Evolutionary conservation across 768 basidiomycete genomes (phyloP), one percentile per base, ranked within the genome.

Genomic region (Xerocomus brunneocitrinus): DNA sequence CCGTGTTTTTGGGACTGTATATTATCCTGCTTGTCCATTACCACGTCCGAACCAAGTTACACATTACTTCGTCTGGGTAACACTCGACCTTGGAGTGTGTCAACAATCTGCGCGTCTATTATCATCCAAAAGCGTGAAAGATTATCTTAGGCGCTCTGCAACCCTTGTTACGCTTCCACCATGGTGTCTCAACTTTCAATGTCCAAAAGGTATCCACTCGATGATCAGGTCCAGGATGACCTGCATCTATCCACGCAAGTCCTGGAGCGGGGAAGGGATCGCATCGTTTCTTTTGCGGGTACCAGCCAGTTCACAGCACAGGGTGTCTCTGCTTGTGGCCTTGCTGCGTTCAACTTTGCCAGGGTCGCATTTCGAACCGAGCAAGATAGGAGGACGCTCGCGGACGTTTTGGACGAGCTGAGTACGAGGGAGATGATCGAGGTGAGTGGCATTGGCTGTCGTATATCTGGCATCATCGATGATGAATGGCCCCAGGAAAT

Each of bases 341-440:
- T 88, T 25, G 85, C 85, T 24, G 79, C 81, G 2, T 66, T 87
- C 61, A 86, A 87, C 62, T 85, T 82, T 55, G 81, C 79, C 10
- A 73, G 83, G 49, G 58, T 81, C 7, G 70, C 76, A 8, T 74
- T 83, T 32, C 63, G 60, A n/a, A 57, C 65, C 27, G 62, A 65
- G 8, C 45, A 58, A 8, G 32, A 43, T 22, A 52, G 8, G 10
- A 41, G 27, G 36, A 52, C 35, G 9, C 48, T 57, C 8, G 0
- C 46, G 4, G 62, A 67, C 3, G 30, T 63, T 8, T 30, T 67
- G 64, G 38, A 60, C 47, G 58, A 53, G 35, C 50, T 68, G 41
- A 47, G 62, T 9, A 67, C 56, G n/a, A 58, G 40, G 35, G 55
- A 66, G 36, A 50, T 57, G 27, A 49, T 69, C 36, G 62, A 69